Evolutionary conservation across 768 basidiomycete genomes (phyloP).

Genomic region (Phlebiopsis gigantea): DNA sequence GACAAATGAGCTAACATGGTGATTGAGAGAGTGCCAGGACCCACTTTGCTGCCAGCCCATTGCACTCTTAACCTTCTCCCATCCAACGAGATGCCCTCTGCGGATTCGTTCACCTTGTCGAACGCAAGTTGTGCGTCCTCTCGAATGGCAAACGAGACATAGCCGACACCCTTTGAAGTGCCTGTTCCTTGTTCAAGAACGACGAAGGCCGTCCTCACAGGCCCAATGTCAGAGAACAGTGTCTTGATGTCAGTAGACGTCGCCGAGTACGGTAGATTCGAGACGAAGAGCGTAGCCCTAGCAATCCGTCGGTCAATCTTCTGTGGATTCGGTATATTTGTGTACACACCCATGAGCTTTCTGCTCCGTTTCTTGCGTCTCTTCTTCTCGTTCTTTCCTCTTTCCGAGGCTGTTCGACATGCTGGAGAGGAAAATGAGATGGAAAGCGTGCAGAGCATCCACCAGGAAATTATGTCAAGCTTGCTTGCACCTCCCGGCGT

Average conservation of each 20-base stretch:
- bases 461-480: neutral
- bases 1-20: neutral
- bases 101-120: constrained; percentile 46
- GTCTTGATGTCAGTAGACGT: constrained; percentile 90
- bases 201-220: constrained; percentile 90
- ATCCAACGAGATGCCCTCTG: constrained; percentile 57
- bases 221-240: constrained; percentile 92
- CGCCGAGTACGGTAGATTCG: constrained; percentile 85
- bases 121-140: constrained; percentile 83
- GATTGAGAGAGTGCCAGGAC: constrained; percentile 9
- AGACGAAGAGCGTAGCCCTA: constrained; percentile 88
- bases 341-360: constrained; percentile 30
- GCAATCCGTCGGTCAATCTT: neutral
- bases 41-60: constrained; percentile 79
- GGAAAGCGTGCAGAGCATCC: neutral
- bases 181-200: constrained; percentile 74
- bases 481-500: neutral
- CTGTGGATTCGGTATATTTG: neutral
- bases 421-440: neutral
- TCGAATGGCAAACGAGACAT: constrained; percentile 84
- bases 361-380: constrained; percentile 10
- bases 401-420: constrained; percentile 31
- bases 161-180: constrained; percentile 91
- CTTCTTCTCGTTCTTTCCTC: constrained; percentile 37
- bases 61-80: constrained; percentile 68